Evolutionary conservation across 2,329 filamentous ascomycete genomes (phyloP).

Genomic region (Paraphoma chrysanthemicola): DNA sequence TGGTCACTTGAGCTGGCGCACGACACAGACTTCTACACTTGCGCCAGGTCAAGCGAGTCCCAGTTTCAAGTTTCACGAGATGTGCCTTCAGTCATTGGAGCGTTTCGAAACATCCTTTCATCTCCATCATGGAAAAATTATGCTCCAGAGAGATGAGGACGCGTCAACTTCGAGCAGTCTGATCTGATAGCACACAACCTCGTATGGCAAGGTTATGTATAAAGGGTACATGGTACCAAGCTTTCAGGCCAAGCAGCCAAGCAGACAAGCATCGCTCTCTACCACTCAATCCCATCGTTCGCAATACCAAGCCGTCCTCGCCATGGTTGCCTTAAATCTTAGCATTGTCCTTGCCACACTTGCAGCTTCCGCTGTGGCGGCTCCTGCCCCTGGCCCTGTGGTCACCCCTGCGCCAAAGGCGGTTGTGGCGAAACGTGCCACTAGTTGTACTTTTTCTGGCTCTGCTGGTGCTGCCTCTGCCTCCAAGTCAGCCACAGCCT

Average conservation of each 20-base stretch:
- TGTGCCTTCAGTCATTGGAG: neutral
- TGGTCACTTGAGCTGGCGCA: neutral
- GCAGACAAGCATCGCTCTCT: neutral
- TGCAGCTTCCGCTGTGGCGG: constrained; percentile 27
- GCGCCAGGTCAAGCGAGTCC: neutral
- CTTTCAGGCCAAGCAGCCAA: constrained; percentile 14
- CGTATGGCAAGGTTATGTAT: neutral
- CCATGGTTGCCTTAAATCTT: constrained; percentile 22
- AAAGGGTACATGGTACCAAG: constrained; percentile 10
- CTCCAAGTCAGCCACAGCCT: constrained; percentile 57
- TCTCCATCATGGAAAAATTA: constrained; percentile 10
- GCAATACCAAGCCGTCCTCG: constrained; percentile 10
- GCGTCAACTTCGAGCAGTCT: neutral
- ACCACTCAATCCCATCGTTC: neutral
- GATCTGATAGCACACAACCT: too few species aligned
- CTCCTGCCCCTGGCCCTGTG: constrained; percentile 25
- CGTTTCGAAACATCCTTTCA: constrained; percentile 20
- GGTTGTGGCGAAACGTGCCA: constrained; percentile 23
- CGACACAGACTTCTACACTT: neutral
- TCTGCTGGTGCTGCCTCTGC: constrained; percentile 53
- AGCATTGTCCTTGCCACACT: constrained; percentile 22
- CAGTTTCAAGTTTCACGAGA: neutral
- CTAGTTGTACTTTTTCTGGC: constrained; percentile 61
- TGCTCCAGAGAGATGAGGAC: constrained; percentile 1
- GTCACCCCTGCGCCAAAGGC: constrained; percentile 23